Evolutionary conservation across 164 flowering plant genomes (phyloP).

Genomic region (Echeveria elegans): DNA sequence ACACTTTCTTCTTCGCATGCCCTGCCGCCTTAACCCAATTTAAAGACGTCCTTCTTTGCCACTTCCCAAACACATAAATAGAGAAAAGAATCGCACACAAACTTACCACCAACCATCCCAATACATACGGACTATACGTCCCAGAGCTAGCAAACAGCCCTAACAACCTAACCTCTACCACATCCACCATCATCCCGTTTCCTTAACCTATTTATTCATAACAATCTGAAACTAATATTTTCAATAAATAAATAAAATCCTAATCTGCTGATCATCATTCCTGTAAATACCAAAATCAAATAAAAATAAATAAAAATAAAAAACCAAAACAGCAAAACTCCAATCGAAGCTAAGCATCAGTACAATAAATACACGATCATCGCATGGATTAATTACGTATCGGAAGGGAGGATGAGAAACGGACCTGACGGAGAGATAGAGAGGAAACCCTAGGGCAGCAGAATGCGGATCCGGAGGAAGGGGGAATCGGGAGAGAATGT

Average conservation of each 20-base stretch:
- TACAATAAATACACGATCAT: no score
- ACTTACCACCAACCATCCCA: constrained; percentile 45
- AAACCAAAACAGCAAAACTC: no score
- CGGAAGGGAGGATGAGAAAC: no score
- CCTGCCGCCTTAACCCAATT: constrained; percentile 76
- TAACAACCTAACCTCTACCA: constrained; percentile 26
- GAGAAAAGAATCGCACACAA: constrained; percentile 42
- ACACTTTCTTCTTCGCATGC: constrained; percentile 48
- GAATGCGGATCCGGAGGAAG: no score
- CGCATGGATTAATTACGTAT: no score
- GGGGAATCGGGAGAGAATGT: no score
- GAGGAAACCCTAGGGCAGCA: no score
- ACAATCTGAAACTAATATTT: neutral
- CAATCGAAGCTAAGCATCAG: no score
- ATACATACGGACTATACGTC: constrained; percentile 22
- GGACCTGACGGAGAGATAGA: no score
- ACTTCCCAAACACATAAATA: constrained; percentile 40
- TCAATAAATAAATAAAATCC: no score
- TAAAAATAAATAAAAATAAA: no score
- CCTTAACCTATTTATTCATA: constrained; percentile 12
- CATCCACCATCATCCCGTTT: constrained; percentile 25
- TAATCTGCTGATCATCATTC: neutral
- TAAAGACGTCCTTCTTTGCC: constrained; percentile 46
- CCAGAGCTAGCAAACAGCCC: constrained; percentile 24
- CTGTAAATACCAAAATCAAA: neutral